Evolutionary conservation across 805 yeast genomes (phyloP).

Genomic region (Zygoascus flipseniorum): DNA sequence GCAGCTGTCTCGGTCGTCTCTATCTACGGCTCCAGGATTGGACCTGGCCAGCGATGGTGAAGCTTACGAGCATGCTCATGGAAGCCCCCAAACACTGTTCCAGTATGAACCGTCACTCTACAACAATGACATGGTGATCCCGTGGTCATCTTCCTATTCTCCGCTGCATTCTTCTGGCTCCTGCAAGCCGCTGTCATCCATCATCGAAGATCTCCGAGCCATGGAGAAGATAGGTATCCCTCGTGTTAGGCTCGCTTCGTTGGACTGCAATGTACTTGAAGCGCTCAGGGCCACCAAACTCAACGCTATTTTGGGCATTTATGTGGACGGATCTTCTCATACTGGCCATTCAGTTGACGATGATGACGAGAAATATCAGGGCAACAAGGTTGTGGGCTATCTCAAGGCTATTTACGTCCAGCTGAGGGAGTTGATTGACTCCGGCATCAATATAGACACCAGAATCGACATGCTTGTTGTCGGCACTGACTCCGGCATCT

Average conservation of each 20-base stretch:
- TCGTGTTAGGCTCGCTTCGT: conserved; percentile 13
- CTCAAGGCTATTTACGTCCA: not conserved
- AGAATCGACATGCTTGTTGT: conserved; percentile 17
- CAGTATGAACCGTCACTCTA: not conserved
- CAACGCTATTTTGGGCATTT: conserved; percentile 13
- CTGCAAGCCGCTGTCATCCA: conserved; percentile 12
- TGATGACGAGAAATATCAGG: not conserved
- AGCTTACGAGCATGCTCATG: not conserved
- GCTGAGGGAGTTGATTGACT: conserved; percentile 5
- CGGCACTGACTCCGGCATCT: conserved; percentile 16
- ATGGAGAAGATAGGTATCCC: conserved; percentile 9
- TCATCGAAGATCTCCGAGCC: conserved; percentile 9
- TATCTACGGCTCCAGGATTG: not conserved
- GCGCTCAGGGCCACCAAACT: conserved; percentile 11
- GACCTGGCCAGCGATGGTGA: not conserved
- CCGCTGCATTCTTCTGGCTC: conserved; percentile 13
- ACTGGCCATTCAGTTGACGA: conserved; percentile 4
- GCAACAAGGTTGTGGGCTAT: not conserved
- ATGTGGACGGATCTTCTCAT: not conserved
- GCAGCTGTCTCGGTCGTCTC: not conserved
- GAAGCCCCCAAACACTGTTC: not conserved
- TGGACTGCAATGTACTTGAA: conserved; percentile 17
- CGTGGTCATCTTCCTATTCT: conserved; percentile 19
- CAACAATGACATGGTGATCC: conserved; percentile 11
- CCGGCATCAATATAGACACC: conserved; percentile 11